Conservation (phyloP, 2,329 filamentous ascomycete species). For the Xylariaceae sp. region DNA sequence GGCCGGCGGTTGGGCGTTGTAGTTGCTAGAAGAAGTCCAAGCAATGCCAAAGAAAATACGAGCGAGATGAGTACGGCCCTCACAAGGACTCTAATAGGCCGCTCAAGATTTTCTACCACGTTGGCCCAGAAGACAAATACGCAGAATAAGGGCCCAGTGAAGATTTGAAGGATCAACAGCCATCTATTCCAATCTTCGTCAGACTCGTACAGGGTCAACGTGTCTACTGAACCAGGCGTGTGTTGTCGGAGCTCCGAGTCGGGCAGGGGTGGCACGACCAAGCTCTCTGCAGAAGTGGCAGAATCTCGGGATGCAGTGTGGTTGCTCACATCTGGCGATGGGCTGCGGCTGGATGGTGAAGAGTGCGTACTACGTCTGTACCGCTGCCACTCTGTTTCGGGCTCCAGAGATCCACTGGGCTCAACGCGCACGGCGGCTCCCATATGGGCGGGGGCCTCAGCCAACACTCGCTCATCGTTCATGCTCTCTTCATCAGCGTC, state of each 20-base stretch:
- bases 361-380: slow-evolving; percentile 50
- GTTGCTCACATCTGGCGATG: slow-evolving; percentile 32
- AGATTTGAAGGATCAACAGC: slow-evolving; percentile 81
- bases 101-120: slow-evolving; percentile 55
- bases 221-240: slow-evolving; percentile 6
- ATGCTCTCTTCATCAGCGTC: slow-evolving; percentile 38
- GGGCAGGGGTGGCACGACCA: slow-evolving; percentile 15
- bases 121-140: slow-evolving; percentile 74
- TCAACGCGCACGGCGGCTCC: slow-evolving; percentile 38
- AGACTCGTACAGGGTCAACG: slow-evolving; percentile 33
- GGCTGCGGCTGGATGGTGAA: slow-evolving; percentile 26
- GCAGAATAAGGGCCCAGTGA: slow-evolving; percentile 83
- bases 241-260: slow-evolving; percentile 24
- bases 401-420: slow-evolving; percentile 31
- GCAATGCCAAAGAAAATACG: slow-evolving; percentile 63
- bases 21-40: slow-evolving; percentile 64
- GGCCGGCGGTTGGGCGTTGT: slow-evolving; percentile 68
- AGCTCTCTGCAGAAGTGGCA: slow-evolving; percentile 8
- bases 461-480: slow-evolving; percentile 28
- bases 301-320: slow-evolving; percentile 20
- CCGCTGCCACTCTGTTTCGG: slow-evolving; percentile 58
- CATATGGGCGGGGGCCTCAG: slow-evolving; percentile 29
- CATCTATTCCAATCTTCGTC: slow-evolving; percentile 80
- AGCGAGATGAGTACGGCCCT: slow-evolving; percentile 63
- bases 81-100: slow-evolving; percentile 50